Conservation (phyloP, 805 yeast genomes). For the Sugiyamaella smithiae region DNA sequence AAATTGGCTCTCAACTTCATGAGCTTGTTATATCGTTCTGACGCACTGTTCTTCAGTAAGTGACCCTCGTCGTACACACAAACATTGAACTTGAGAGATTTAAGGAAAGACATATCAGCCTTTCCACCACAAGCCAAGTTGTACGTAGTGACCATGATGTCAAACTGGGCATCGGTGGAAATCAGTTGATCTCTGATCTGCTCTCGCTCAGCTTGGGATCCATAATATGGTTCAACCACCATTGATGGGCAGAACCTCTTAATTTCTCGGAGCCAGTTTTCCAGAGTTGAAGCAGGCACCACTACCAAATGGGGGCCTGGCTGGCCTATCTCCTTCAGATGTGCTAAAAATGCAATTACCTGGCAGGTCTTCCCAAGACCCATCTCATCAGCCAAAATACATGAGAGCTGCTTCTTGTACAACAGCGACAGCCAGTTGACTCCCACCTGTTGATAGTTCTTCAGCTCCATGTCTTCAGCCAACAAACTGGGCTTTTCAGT, state of each 20-base stretch:
- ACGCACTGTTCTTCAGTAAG: slow-evolving; percentile 83
- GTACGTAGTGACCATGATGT: slow-evolving; percentile 92
- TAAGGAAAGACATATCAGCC: slow-evolving; percentile 75
- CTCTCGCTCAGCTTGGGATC: slow-evolving; percentile 78
- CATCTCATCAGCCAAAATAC: slow-evolving; percentile 98
- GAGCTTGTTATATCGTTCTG: slow-evolving; percentile 83
- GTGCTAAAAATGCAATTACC: slow-evolving; percentile 87
- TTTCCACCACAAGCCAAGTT: slow-evolving; percentile 85
- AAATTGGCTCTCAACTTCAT: slow-evolving; percentile 84
- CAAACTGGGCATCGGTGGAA: slow-evolving; percentile 55
- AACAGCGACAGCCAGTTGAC: slow-evolving; percentile 85
- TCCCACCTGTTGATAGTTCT: slow-evolving; percentile 95
- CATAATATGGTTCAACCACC: slow-evolving; percentile 89
- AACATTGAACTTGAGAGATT: slow-evolving; percentile 72
- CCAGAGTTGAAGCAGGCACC: slow-evolving; percentile 95
- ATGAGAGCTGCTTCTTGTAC: slow-evolving; percentile 74
- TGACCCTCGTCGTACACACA: slow-evolving; percentile 98
- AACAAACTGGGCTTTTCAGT: slow-evolving; percentile 69
- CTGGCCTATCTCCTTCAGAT: slow-evolving; percentile 64
- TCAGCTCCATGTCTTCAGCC: slow-evolving; percentile 62
- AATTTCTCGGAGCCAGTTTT: slow-evolving; percentile 96
- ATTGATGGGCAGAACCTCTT: slow-evolving; percentile 78
- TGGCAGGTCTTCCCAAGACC: slow-evolving; percentile 95
- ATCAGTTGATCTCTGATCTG: slow-evolving; percentile 71
- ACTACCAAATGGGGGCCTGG: slow-evolving; percentile 87